A percentile compares a stretch with the other conserved stretches of the same genome.
Conservation (phyloP, 192 early-diverging fungal genomes). For the Podochytrium sp. region DNA sequence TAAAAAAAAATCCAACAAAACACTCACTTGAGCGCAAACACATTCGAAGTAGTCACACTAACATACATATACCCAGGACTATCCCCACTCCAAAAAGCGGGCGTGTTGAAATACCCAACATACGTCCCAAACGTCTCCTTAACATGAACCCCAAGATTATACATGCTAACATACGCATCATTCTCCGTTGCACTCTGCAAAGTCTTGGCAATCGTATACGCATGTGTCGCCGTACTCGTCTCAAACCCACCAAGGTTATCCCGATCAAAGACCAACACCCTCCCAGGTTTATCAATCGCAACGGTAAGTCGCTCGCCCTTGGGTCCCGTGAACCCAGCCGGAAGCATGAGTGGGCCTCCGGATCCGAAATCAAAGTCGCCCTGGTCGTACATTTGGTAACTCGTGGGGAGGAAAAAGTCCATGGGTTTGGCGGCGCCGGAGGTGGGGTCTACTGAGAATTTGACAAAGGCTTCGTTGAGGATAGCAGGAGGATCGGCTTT, state of each 20-base stretch:
- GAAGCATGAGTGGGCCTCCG: conserved; percentile 14
- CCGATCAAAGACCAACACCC: neutral
- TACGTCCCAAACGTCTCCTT: neutral
- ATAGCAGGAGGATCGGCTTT: neutral
- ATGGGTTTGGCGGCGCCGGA: neutral
- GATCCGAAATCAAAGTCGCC: conserved; percentile 17
- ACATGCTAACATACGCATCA: neutral
- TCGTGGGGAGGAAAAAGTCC: conserved; percentile 24
- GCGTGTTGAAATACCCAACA: conserved; percentile 6
- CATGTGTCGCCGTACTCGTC: neutral
- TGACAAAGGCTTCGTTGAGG: conserved; percentile 11
- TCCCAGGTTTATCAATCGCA: conserved; percentile 16
- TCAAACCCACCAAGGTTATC: conserved; percentile 27
- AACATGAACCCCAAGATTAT: conserved; percentile 8
- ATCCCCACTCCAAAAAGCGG: neutral
- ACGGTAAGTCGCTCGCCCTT: neutral
- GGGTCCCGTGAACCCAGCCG: neutral
- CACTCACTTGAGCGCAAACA: conserved; percentile 8
- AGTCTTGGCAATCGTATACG: neutral
- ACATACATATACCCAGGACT: conserved; percentile 13
- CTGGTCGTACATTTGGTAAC: conserved; percentile 2
- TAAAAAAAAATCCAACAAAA: too few species aligned
- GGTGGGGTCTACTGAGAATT: neutral
- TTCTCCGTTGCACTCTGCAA: too few species aligned
- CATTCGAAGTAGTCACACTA: neutral